Evolutionary conservation across 306 rosid genomes (phyloP).

Genomic region (peach (Prunus persica)): Prunus_persica_NCBIv2 NC_034016.1:5071001-5071500

Average conservation of each 20-base stretch:
- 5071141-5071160: not conserved
- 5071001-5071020: too few relatives aligned
- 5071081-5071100: not conserved
- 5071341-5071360: not conserved
- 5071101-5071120: not conserved
- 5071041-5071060: not conserved
- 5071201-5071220: conserved; percentile 11
- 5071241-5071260: conserved; percentile 33
- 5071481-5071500: conserved; percentile 5
- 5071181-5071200: not conserved
- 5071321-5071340: conserved; percentile 24
- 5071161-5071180: too few relatives aligned
- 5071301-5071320: conserved; percentile 9
- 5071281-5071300: conserved; percentile 21
- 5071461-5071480: not conserved
- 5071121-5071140: too few relatives aligned
- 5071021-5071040: too few relatives aligned
- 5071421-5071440: too few relatives aligned
- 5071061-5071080: not conserved
- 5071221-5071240: conserved; percentile 29
- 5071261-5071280: conserved; percentile 17
- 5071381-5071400: too few relatives aligned
- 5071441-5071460: too few relatives aligned
- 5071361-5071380: not conserved
- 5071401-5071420: too few relatives aligned